Conservation (phyloP, 73 alveolate species). For the Tetrahymena thermophila region DNA sequence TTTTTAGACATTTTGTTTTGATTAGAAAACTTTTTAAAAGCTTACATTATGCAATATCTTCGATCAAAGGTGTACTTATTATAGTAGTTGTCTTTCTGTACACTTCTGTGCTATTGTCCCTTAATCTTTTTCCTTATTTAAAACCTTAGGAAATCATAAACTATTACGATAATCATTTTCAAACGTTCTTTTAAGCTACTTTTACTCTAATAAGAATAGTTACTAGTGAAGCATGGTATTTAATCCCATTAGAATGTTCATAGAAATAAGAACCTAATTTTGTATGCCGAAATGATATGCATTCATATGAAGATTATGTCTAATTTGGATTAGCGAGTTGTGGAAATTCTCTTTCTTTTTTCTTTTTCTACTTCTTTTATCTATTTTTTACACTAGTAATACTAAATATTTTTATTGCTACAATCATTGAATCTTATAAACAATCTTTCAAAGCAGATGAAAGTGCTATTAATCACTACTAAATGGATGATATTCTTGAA, state of each 20-base stretch:
- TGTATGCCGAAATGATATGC: conserved; percentile 7
- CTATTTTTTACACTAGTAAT: conserved; percentile 28
- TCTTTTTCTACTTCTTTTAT: conserved; percentile 7
- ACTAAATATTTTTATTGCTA: conserved; percentile 20
- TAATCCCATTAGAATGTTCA: neutral
- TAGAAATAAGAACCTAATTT: conserved; percentile 8
- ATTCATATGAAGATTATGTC: conserved; percentile 7
- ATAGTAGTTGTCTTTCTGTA: conserved; percentile 18
- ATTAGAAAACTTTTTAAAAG: conserved; percentile 24
- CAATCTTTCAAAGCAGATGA: conserved; percentile 31
- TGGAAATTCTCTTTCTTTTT: conserved; percentile 16
- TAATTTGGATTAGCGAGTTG: conserved; percentile 24
- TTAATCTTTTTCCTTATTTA: conserved; percentile 23
- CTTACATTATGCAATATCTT: conserved; percentile 8
- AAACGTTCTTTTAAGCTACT: conserved; percentile 10
- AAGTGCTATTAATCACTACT: conserved; percentile 26
- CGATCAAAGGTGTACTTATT: neutral
- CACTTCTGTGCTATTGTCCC: conserved; percentile 7
- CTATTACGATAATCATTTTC: conserved; percentile 15
- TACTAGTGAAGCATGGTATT: conserved; percentile 31
- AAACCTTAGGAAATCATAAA: conserved; percentile 7
- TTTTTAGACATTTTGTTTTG: conserved; percentile 9
- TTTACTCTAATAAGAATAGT: conserved; percentile 11
- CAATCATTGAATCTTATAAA: conserved; percentile 32
- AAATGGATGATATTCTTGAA: conserved; percentile 29